Percentiles rank a stretch among this genome's conserved stretches.
phyloP scores from a whole-genome alignment of 2,329 filamentous ascomycete genomes.

The Pseudomassariella vexata region DNA sequence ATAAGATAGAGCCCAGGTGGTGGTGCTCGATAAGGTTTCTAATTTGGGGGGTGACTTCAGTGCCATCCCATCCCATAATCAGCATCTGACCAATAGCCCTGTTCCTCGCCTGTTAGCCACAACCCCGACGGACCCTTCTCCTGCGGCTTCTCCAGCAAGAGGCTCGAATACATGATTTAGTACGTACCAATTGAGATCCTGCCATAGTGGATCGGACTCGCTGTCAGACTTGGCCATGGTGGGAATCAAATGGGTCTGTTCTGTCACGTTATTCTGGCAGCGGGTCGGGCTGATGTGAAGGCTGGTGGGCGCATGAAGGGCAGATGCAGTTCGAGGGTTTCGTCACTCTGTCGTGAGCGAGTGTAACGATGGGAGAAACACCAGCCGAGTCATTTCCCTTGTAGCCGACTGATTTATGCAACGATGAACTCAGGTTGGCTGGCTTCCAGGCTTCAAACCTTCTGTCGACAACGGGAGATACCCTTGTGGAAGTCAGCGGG shows the following conservation, averaged over 20 bases:
- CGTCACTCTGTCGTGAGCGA: constrained; percentile 5
- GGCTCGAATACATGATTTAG: constrained; percentile 1
- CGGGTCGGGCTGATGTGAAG: constrained; percentile 10
- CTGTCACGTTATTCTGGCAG: constrained; percentile 19
- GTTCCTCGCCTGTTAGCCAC: constrained; percentile 26
- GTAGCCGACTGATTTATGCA: constrained; percentile 2
- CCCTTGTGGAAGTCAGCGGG: too few relatives aligned
- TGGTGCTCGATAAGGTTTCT: constrained; percentile 74
- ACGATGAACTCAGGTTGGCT: constrained; percentile 1
- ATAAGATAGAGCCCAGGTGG: constrained; percentile 80
- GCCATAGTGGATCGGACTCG: constrained; percentile 61
- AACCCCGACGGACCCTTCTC: neutral
- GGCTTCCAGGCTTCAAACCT: too few relatives aligned
- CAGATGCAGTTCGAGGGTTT: constrained; percentile 1
- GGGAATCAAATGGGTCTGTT: constrained; percentile 18
- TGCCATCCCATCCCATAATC: constrained; percentile 83
- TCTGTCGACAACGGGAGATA: too few relatives aligned
- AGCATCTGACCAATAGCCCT: constrained; percentile 72
- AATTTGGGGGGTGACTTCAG: constrained; percentile 77
- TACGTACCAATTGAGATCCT: constrained; percentile 69
- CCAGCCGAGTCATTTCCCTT: constrained; percentile 6
- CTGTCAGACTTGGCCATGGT: constrained; percentile 36
- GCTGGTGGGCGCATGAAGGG: constrained; percentile 6
- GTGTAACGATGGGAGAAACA: constrained; percentile 13
- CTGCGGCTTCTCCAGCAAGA: neutral